A percentile compares a stretch with the other conserved stretches of the same genome.
Conservation (phyloP, 2,329 filamentous ascomycete species). For the Pseudonectria buxi region DNA sequence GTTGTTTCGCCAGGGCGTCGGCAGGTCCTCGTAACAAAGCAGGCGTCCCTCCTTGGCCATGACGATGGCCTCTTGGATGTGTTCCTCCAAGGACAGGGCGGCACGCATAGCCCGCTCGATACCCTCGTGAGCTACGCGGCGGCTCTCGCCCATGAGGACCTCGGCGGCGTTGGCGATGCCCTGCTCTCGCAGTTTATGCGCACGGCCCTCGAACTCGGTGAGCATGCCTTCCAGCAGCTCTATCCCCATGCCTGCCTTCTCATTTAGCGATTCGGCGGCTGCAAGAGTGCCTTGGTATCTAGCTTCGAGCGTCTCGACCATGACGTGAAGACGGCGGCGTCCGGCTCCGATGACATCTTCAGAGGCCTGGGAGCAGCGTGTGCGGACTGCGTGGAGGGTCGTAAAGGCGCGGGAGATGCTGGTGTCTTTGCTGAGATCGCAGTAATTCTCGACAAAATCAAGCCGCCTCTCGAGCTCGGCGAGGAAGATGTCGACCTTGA, state of each 20-base stretch:
- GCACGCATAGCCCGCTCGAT: constrained; percentile 73
- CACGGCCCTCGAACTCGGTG: constrained; percentile 75
- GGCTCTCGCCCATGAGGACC: constrained; percentile 69
- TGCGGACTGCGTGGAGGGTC: constrained; percentile 78
- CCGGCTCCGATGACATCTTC: constrained; percentile 86
- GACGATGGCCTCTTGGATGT: constrained; percentile 70
- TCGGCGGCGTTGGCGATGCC: constrained; percentile 65
- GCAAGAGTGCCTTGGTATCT: constrained; percentile 81
- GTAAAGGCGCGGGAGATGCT: constrained; percentile 79
- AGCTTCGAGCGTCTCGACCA: constrained; percentile 86
- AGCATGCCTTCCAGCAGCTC: constrained; percentile 81
- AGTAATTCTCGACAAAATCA: constrained; percentile 82
- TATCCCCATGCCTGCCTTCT: constrained; percentile 84
- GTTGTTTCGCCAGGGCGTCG: constrained; percentile 88
- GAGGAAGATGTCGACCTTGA: constrained; percentile 72
- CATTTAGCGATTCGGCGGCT: constrained; percentile 79
- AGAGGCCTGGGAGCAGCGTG: constrained; percentile 82
- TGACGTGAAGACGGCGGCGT: constrained; percentile 72
- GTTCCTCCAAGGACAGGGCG: constrained; percentile 74
- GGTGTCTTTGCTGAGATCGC: constrained; percentile 74
- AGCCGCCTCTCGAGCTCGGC: constrained; percentile 79
- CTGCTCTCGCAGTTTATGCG: constrained; percentile 71
- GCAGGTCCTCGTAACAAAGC: constrained; percentile 83
- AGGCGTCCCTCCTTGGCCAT: constrained; percentile 74
- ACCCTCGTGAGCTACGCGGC: constrained; percentile 73